Evolutionary conservation across 805 yeast species (phyloP).

Genomic region (Kregervanrija delftensis): DNA sequence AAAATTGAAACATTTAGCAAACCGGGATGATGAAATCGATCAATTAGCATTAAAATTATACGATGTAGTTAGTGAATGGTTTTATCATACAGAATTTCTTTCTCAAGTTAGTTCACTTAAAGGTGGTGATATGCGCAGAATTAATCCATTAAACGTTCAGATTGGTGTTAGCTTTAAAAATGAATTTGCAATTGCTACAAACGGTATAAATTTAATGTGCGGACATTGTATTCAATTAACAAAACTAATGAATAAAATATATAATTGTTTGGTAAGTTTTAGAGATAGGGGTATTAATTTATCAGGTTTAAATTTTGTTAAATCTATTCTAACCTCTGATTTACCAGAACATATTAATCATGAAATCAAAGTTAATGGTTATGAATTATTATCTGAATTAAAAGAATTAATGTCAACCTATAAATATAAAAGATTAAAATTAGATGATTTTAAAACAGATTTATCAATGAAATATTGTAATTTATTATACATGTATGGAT

Average conservation of each 20-base stretch:
- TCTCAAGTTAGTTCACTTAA: slow-evolving; percentile 5
- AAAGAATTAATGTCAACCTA: not conserved
- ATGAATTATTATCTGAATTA: not conserved
- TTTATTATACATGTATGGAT: slow-evolving; percentile 2
- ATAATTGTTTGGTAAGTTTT: not conserved
- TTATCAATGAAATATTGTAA: slow-evolving; percentile 9
- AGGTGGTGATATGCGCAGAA: slow-evolving; percentile 3
- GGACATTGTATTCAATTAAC: slow-evolving; percentile 6
- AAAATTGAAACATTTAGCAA: not conserved
- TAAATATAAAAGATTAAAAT: slow-evolving; percentile 1
- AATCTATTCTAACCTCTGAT: slow-evolving; percentile 2
- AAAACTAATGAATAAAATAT: not conserved
- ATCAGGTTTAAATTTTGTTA: slow-evolving; percentile 7
- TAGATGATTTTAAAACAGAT: slow-evolving; percentile 6
- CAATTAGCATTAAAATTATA: slow-evolving; percentile 5
- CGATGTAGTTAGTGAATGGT: slow-evolving; percentile 7
- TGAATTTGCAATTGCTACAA: slow-evolving; percentile 1
- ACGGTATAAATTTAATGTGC: slow-evolving; percentile 3
- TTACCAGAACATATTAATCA: not conserved
- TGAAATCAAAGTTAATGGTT: slow-evolving; percentile 1
- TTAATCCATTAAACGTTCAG: not conserved
- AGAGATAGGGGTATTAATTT: slow-evolving; percentile 1
- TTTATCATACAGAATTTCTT: slow-evolving; percentile 4
- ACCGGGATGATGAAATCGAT: not conserved
- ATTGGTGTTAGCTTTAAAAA: no score